These are phyloP conservation scores for Boletus rubescentipes DNA, from an alignment of 768 basidiomycete genomes.

Conservation along the genomic window DNA sequence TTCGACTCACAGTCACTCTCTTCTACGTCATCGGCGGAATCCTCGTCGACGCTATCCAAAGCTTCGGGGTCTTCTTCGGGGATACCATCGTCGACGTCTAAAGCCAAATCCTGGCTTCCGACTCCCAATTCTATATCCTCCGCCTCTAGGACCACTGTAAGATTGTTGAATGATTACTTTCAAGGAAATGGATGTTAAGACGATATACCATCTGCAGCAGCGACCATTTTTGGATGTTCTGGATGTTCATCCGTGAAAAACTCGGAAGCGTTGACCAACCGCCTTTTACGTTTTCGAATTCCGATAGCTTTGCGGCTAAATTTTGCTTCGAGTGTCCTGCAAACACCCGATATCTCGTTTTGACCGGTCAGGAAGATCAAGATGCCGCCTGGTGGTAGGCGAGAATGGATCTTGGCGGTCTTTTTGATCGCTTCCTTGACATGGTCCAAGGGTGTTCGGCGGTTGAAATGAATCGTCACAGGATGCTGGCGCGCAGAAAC, in stretches of 20 bases:
- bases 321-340: constrained; percentile 73
- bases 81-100: constrained; percentile 64
- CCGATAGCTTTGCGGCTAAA: constrained; percentile 69
- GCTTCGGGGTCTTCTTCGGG: constrained; percentile 72
- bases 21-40: constrained; percentile 52
- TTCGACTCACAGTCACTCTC: constrained; percentile 60
- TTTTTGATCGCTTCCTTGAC: constrained; percentile 90
- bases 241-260: constrained; percentile 29
- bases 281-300: constrained; percentile 43
- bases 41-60: constrained; percentile 71
- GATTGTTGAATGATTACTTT: not conserved
- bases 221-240: constrained; percentile 14
- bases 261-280: constrained; percentile 23
- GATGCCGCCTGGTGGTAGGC: constrained; percentile 90
- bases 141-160: constrained; percentile 68
- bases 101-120: constrained; percentile 48
- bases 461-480: constrained; percentile 91
- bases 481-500: constrained; percentile 92
- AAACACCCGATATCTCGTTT: constrained; percentile 88
- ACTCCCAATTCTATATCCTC: constrained; percentile 78
- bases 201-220: constrained; percentile 20
- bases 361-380: constrained; percentile 95
- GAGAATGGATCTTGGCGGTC: constrained; percentile 85
- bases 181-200: not conserved
- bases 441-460: constrained; percentile 84